Evolutionary conservation across 1,139 yeast genomes (phyloP).

Genomic region (Lodderomyces metapsilosis): DNA sequence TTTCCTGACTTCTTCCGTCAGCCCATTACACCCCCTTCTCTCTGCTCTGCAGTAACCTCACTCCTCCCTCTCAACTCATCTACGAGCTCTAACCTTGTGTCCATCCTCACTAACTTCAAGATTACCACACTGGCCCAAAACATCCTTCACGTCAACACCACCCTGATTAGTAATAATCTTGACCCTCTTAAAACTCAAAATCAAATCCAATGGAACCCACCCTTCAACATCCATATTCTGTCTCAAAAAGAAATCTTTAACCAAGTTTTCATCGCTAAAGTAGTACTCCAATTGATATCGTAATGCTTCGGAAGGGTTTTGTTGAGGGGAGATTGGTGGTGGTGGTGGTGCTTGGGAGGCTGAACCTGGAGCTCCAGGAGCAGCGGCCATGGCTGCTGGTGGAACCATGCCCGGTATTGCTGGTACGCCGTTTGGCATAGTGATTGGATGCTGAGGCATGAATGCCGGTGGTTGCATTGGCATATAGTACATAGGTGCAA

Average conservation of each 20-base stretch:
- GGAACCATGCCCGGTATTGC: not conserved
- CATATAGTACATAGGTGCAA: constrained; percentile 6
- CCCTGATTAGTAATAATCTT: constrained; percentile 43
- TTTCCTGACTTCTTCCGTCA: too few species aligned
- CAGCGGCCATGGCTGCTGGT: too few species aligned
- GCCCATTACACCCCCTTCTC: not conserved
- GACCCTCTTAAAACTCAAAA: constrained; percentile 75
- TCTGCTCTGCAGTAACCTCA: not conserved
- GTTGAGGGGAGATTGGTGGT: constrained; percentile 50
- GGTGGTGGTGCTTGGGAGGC: constrained; percentile 27
- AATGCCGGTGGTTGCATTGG: constrained; percentile 7
- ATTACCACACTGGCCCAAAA: constrained; percentile 3
- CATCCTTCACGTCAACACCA: constrained; percentile 2
- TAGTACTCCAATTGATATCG: constrained; percentile 82
- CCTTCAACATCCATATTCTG: constrained; percentile 77
- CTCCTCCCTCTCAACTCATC: too few species aligned
- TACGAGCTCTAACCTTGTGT: constrained; percentile 4
- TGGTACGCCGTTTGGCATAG: constrained; percentile 1
- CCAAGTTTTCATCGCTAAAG: constrained; percentile 81
- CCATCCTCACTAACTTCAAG: constrained; percentile 6
- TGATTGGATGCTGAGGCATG: constrained; percentile 2
- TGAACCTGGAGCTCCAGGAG: not conserved
- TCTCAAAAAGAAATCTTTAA: constrained; percentile 76
- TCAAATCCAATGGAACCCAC: constrained; percentile 59
- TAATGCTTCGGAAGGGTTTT: constrained; percentile 47